Evolutionary conservation across 805 yeast genomes (phyloP).

Genomic region (Yarrowia sp.): DNA sequence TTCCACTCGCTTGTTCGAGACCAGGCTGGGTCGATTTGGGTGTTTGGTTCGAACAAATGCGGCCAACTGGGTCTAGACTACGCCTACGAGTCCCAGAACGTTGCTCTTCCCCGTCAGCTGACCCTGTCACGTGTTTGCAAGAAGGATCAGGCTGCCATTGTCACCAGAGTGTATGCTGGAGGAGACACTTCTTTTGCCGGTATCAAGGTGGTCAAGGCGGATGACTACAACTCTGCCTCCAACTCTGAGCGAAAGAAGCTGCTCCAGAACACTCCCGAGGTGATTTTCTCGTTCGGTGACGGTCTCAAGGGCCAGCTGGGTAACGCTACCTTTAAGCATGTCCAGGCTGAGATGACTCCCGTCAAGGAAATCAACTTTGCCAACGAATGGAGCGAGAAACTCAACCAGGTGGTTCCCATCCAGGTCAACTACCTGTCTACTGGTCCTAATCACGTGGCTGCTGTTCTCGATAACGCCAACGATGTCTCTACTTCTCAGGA

Average conservation of each 20-base stretch:
- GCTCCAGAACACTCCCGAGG: slow-evolving; percentile 26
- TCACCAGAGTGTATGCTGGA: slow-evolving; percentile 65
- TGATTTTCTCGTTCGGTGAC: slow-evolving; percentile 72
- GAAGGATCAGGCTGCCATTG: slow-evolving; percentile 49
- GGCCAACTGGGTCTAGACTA: slow-evolving; percentile 87
- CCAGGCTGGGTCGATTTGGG: slow-evolving; percentile 69
- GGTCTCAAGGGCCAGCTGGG: slow-evolving; percentile 90
- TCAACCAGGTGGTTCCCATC: slow-evolving; percentile 54
- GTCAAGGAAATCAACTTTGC: slow-evolving; percentile 58
- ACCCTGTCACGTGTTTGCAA: slow-evolving; percentile 55
- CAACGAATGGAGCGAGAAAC: slow-evolving; percentile 62
- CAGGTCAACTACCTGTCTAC: slow-evolving; percentile 61
- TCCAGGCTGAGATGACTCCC: slow-evolving; percentile 69
- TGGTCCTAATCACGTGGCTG: slow-evolving; percentile 71
- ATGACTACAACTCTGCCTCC: slow-evolving; percentile 44
- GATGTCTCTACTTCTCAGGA: slow-evolving; percentile 50
- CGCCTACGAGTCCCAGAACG: slow-evolving; percentile 66
- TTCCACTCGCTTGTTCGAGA: slow-evolving; percentile 78
- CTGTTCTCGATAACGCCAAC: slow-evolving; percentile 61
- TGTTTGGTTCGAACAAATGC: slow-evolving; percentile 82
- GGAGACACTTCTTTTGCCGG: slow-evolving; percentile 66
- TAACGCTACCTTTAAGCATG: slow-evolving; percentile 74
- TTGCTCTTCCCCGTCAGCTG: slow-evolving; percentile 71
- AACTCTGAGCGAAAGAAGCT: slow-evolving; percentile 17
- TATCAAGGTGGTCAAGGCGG: slow-evolving; percentile 44